Percentiles rank a stretch among this genome's conserved stretches.
phyloP scores from a whole-genome alignment of 1,139 yeast genomes.

The Pichia inconspicua region DNA sequence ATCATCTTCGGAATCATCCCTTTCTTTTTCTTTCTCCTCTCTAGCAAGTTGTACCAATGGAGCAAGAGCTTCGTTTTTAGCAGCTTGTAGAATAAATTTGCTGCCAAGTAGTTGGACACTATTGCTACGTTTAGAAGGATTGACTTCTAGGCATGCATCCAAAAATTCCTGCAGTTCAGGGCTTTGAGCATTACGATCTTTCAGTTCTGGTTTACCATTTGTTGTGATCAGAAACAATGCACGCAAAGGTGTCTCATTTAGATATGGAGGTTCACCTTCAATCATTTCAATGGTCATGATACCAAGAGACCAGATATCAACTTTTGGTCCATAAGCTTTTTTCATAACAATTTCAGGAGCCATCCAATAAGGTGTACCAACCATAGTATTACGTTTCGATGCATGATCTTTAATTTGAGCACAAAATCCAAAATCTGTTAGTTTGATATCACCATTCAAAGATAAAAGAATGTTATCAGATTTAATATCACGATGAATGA shows the following conservation, averaged over 20 bases:
- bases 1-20: slow-evolving; percentile 29
- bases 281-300: slow-evolving; percentile 98
- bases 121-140: slow-evolving; percentile 74
- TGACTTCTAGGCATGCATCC: slow-evolving; percentile 75
- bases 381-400: slow-evolving; percentile 91
- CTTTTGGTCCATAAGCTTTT: slow-evolving; percentile 94
- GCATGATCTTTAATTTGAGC: slow-evolving; percentile 89
- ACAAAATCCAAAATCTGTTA: slow-evolving; percentile 88
- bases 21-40: slow-evolving; percentile 59
- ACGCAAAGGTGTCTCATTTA: slow-evolving; percentile 87
- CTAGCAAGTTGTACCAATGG: slow-evolving; percentile 87
- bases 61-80: slow-evolving; percentile 64
- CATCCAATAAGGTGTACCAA: slow-evolving; percentile 99
- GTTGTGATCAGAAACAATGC: slow-evolving; percentile 92
- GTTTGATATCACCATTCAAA: slow-evolving; percentile 78
- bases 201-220: slow-evolving; percentile 88
- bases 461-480: slow-evolving; percentile 85
- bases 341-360: slow-evolving; percentile 96
- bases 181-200: slow-evolving; percentile 79
- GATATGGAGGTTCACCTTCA: slow-evolving; percentile 97
- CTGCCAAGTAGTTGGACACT: slow-evolving; percentile 70
- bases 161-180: slow-evolving; percentile 60
- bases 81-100: slow-evolving; percentile 66
- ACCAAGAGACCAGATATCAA: slow-evolving; percentile 95
- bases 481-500: slow-evolving; percentile 92